Percentiles rank a stretch among this genome's conserved stretches.
phyloP scores from a whole-genome alignment of 345 rosid species.

The Viola odorata region DNA sequence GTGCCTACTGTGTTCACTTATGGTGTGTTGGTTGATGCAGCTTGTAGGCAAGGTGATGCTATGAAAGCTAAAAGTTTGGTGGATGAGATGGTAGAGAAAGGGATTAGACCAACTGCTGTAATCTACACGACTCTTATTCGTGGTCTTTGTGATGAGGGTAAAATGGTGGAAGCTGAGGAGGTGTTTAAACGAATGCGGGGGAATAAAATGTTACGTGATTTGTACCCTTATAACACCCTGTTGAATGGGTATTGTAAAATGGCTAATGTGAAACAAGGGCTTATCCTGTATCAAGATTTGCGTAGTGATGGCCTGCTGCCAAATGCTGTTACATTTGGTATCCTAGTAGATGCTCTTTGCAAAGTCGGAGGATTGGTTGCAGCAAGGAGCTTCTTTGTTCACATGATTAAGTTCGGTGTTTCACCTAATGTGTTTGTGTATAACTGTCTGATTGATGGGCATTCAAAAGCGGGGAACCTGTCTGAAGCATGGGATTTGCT shows the following conservation, averaged over 20 bases:
- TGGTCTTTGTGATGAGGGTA: slow-evolving; percentile 38
- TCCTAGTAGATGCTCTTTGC: slow-evolving; percentile 51
- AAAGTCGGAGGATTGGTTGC: slow-evolving; percentile 39
- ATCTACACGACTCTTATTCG: slow-evolving; percentile 43
- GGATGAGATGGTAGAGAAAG: slow-evolving; percentile 41
- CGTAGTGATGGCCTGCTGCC: slow-evolving; percentile 38
- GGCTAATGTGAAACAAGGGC: slow-evolving; percentile 32
- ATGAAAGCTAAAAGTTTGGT: slow-evolving; percentile 36
- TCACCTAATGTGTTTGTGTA: slow-evolving; percentile 50
- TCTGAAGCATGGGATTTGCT: slow-evolving; percentile 38
- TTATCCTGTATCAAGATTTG: slow-evolving; percentile 38
- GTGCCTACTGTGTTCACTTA: slow-evolving; percentile 51
- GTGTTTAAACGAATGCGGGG: slow-evolving; percentile 41
- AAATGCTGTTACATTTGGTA: slow-evolving; percentile 51
- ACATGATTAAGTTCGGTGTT: slow-evolving; percentile 53
- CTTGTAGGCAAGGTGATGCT: slow-evolving; percentile 45
- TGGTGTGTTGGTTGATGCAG: slow-evolving; percentile 47
- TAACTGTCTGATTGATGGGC: slow-evolving; percentile 55
- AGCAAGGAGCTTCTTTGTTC: slow-evolving; percentile 42
- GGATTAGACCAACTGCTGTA: slow-evolving; percentile 49
- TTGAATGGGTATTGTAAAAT: slow-evolving; percentile 57
- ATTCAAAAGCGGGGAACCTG: slow-evolving; percentile 36
- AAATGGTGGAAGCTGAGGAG: slow-evolving; percentile 40
- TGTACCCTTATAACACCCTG: slow-evolving; percentile 45
- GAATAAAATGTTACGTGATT: slow-evolving; percentile 37